These are phyloP conservation scores for Pythium aristosporum DNA, from an alignment of 352 stramenopile genomes.

Conservation along the genomic window DNA sequence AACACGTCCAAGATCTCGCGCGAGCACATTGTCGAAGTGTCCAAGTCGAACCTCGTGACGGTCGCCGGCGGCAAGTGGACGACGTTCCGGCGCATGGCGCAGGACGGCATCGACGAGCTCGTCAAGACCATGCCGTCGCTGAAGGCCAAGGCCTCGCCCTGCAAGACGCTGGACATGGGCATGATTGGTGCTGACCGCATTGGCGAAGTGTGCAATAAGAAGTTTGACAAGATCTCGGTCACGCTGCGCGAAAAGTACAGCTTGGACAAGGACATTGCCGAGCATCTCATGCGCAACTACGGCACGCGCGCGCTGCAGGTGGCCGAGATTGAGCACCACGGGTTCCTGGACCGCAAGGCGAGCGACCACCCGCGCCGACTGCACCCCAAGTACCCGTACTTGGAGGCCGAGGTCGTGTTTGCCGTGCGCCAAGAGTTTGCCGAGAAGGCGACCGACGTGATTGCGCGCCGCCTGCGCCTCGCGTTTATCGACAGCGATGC, in stretches of 20 bases:
- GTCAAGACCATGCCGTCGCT: conserved; percentile 79
- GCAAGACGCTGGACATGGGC: conserved; percentile 79
- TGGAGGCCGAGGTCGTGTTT: conserved; percentile 94
- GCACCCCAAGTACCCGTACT: conserved; percentile 93
- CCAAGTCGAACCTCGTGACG: conserved; percentile 89
- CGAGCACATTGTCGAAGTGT: conserved; percentile 94
- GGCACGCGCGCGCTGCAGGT: conserved; percentile 95
- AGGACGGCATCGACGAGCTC: conserved; percentile 93
- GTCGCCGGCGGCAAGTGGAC: conserved; percentile 98
- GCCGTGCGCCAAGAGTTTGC: conserved; percentile 94
- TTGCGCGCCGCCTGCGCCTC: conserved; percentile 91
- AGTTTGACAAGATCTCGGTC: conserved; percentile 95
- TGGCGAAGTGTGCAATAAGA: conserved; percentile 94
- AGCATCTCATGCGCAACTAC: conserved; percentile 96
- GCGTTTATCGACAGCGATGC: conserved; percentile 92
- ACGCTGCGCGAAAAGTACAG: conserved; percentile 93
- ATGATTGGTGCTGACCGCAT: conserved; percentile 90
- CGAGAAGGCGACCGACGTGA: conserved; percentile 90
- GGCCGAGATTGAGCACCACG: conserved; percentile 87
- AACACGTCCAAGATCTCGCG: conserved; percentile 91
- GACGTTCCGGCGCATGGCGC: conserved; percentile 95
- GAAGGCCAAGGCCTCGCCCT: conserved; percentile 62
- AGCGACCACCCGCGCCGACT: conserved; percentile 88
- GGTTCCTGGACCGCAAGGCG: conserved; percentile 81
- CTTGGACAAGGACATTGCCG: conserved; percentile 92